These are phyloP conservation scores for Cunninghamia lanceolata DNA, from an alignment of 75 land plant species.

Conservation along the genomic window DNA sequence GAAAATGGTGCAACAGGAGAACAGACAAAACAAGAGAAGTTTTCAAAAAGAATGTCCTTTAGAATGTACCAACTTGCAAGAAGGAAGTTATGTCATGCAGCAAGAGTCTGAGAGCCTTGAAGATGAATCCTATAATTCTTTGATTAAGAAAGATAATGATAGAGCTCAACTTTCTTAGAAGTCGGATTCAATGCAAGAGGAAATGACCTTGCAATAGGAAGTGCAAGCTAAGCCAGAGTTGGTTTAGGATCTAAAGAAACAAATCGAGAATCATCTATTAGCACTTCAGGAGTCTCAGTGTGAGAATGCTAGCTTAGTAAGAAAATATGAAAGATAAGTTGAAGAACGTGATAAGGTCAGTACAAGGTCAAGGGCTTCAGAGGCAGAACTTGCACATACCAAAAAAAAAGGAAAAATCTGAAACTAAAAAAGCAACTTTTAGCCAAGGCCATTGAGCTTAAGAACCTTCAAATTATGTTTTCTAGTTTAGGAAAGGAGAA, in stretches of 20 bases:
- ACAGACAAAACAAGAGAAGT: background rate
- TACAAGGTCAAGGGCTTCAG: background rate
- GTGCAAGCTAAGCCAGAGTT: background rate
- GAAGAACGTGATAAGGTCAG: background rate
- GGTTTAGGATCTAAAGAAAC: slow-evolving; percentile 2
- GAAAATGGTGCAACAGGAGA: too few species aligned
- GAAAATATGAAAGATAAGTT: background rate
- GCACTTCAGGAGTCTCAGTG: background rate
- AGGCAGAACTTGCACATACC: background rate
- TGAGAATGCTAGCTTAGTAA: background rate
- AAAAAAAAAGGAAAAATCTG: background rate
- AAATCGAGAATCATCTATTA: background rate
- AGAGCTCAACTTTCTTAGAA: background rate
- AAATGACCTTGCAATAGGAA: background rate
- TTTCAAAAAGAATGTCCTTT: background rate
- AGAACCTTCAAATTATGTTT: too few species aligned
- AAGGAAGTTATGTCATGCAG: background rate
- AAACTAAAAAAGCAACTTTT: slow-evolving; percentile 1
- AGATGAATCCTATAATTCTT: background rate
- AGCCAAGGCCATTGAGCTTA: too few species aligned
- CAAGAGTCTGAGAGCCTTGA: background rate
- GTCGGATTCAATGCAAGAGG: slow-evolving; percentile 3
- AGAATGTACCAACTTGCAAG: background rate
- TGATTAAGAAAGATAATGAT: background rate
- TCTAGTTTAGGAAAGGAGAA: too few species aligned